Evolutionary conservation across 805 yeast species (phyloP), one percentile per base, ranked within the genome.

Genomic region (Saccharomyces kudriavzevii): DNA sequence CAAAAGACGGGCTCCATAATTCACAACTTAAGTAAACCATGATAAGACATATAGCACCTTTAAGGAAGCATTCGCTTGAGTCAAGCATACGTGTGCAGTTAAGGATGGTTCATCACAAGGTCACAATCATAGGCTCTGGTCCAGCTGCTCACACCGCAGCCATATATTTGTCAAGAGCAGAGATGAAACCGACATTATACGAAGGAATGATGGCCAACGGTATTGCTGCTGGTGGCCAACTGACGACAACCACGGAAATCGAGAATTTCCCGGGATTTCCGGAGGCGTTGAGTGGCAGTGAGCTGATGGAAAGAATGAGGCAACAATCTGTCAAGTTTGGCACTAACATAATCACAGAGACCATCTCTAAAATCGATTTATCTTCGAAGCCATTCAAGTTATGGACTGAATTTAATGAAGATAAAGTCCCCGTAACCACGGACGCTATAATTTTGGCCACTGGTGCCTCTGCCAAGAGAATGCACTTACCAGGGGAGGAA

Each of bases 61-160:
- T 35, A 13, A 35, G 22, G 11, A 17, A 22, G 22, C 8, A 17
- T 35, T 20, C 8, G 11, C 4, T 17, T 17, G 11, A 24, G 10
- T 2, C 17, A 4, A 4, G 24, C 6, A 48, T 10, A n/a, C 10
- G 10, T 4, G 45, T 24, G 47, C 45, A 24, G 35, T 27, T 20
- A 45, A 81, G 79, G 80, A 85, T 85, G 91, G 85, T 80, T 65
- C 95, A 87, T 71, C 82, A 88, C 75, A 82, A 78, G 77, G 95
- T 87, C 57, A 87, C 94, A 27, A 86, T 89, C 65, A 84, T 89
- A 57, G 98, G 99, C 47, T 91, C 97, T 52, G 99, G 99, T 64
- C 99, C 99, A 53, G 99, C 99, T 54, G 99, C 97, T 53, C 97
- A 94, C 79, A 94, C 99, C 46, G 99, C 99, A 49, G 99, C 99